Percentiles rank a stretch among this genome's conserved stretches.
Evolutionary conservation across 2,329 filamentous ascomycete species (phyloP).

Genomic region (Trichophyton verrucosum): DNA sequence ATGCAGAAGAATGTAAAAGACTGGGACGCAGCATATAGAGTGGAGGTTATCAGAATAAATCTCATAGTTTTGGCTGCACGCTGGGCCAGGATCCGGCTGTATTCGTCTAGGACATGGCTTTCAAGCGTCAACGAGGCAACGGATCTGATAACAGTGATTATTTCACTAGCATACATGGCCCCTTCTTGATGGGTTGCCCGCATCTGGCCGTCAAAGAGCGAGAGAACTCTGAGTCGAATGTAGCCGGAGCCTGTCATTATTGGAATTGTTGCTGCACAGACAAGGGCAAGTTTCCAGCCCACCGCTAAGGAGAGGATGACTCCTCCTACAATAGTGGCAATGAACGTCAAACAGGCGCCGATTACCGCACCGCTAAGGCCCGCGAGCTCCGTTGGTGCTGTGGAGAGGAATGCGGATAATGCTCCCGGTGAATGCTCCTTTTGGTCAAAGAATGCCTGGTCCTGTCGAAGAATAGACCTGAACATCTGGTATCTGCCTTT

Average conservation of each 20-base stretch:
- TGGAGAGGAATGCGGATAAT: constrained; percentile 75
- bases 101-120: constrained; percentile 60
- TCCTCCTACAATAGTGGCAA: constrained; percentile 64
- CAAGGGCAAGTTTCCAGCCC: constrained; percentile 77
- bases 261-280: constrained; percentile 67
- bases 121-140: constrained; percentile 84
- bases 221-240: constrained; percentile 72
- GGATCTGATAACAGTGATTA: constrained; percentile 82
- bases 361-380: constrained; percentile 79
- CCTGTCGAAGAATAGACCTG: constrained; percentile 42
- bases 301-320: constrained; percentile 56
- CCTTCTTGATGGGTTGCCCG: constrained; percentile 68
- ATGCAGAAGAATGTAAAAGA: constrained; percentile 71
- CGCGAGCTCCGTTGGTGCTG: constrained; percentile 75
- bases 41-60: constrained; percentile 64
- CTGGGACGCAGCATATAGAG: constrained; percentile 72
- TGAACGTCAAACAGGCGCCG: constrained; percentile 69
- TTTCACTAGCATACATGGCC: constrained; percentile 80
- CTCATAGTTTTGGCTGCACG: constrained; percentile 50
- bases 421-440: constrained; percentile 83
- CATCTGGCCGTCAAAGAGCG: constrained; percentile 63
- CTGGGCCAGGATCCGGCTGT: constrained; percentile 51
- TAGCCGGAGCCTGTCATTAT: constrained; percentile 68
- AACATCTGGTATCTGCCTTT: constrained; percentile 43
- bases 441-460: constrained; percentile 40